phyloP scores from a whole-genome alignment of 2,329 filamentous ascomycete genomes.

The Alternaria panax region DNA sequence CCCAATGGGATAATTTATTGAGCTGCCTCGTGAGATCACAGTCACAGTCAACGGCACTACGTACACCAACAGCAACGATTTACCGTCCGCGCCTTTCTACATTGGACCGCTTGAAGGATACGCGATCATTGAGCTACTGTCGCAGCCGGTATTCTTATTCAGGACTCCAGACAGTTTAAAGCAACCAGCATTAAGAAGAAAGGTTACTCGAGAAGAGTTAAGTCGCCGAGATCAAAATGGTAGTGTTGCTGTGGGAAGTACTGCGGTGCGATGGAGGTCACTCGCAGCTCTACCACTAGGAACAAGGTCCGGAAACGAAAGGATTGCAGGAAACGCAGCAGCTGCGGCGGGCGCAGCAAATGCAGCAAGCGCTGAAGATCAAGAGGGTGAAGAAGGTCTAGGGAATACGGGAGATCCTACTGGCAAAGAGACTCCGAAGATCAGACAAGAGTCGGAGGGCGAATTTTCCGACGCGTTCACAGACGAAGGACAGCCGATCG shows the following conservation, averaged over 20 bases:
- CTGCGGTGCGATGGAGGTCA: not conserved
- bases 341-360: not conserved
- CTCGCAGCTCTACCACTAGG: not conserved
- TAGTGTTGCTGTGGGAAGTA: not conserved
- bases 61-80: constrained; percentile 14
- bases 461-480: constrained; percentile 9
- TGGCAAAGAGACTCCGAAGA: not conserved
- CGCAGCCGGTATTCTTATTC: constrained; percentile 33
- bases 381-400: not conserved
- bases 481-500: not conserved
- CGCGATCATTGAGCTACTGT: constrained; percentile 30
- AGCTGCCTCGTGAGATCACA: constrained; percentile 10
- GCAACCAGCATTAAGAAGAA: not conserved
- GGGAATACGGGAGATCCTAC: not conserved
- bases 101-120: constrained; percentile 31
- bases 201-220: not conserved
- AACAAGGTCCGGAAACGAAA: not conserved
- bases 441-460: no score
- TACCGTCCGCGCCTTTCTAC: constrained; percentile 3
- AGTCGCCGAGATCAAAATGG: constrained; percentile 6
- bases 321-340: not conserved
- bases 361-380: not conserved
- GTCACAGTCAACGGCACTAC: constrained; percentile 29
- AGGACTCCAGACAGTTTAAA: constrained; percentile 13
- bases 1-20: constrained; percentile 16